Conservation (phyloP, 106 monocot genomes). For the Dactylorhiza incarnata region DNA sequence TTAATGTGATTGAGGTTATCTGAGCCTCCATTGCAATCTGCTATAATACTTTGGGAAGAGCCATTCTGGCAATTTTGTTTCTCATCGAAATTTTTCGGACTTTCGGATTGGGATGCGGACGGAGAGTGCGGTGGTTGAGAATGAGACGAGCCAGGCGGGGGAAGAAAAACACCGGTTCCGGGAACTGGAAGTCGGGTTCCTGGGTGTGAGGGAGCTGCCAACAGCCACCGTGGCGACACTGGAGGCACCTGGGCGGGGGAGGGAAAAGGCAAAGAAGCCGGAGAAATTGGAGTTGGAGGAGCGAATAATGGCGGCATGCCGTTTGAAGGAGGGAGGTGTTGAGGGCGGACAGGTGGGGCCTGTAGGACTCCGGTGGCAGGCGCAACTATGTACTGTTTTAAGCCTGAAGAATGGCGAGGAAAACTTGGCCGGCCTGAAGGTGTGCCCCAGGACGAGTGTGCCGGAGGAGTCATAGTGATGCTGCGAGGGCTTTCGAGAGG, state of each 20-base stretch:
- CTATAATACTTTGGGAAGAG: background rate
- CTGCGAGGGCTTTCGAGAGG: slow-evolving; percentile 6
- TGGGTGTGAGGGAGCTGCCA: slow-evolving; percentile 21
- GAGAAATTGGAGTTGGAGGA: slow-evolving; percentile 18
- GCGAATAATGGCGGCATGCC: slow-evolving; percentile 33
- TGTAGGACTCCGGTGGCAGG: slow-evolving; percentile 31
- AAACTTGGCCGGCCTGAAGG: slow-evolving; percentile 14
- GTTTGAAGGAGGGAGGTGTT: slow-evolving; percentile 18
- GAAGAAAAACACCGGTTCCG: slow-evolving; percentile 69
- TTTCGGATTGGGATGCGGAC: background rate
- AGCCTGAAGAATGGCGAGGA: slow-evolving; percentile 18
- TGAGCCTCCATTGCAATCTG: slow-evolving; percentile 4
- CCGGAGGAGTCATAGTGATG: background rate
- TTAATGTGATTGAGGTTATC: background rate
- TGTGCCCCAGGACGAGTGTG: slow-evolving; percentile 2
- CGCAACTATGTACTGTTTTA: slow-evolving; percentile 29
- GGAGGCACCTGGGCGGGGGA: slow-evolving; percentile 13
- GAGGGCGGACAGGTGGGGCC: slow-evolving; percentile 12
- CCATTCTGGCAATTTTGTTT: background rate
- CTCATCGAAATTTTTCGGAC: background rate
- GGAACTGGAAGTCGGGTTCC: slow-evolving; percentile 32
- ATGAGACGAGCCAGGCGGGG: slow-evolving; percentile 29
- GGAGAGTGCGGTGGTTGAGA: slow-evolving; percentile 3
- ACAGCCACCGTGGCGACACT: slow-evolving; percentile 22
- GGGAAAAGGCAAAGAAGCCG: slow-evolving; percentile 23